phyloP scores from a whole-genome alignment of 768 basidiomycete genomes.

The Agaricus blazei region DNA sequence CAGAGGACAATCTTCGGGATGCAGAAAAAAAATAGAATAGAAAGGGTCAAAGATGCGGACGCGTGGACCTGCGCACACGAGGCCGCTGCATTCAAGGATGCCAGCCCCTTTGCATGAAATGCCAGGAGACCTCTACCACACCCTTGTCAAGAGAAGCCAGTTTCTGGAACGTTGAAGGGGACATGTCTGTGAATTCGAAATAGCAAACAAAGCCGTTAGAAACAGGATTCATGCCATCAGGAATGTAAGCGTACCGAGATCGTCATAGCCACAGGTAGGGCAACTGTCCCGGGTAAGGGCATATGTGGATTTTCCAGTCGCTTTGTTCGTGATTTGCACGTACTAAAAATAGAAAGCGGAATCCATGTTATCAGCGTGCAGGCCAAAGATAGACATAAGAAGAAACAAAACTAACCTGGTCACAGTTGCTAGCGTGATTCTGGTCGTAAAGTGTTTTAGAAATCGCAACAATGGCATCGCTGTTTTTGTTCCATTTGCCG shows the following conservation, averaged over 20 bases:
- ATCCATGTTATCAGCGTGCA: conserved; percentile 7
- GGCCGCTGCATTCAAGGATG: conserved; percentile 25
- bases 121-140: conserved; percentile 51
- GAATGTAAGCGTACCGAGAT: conserved; percentile 45
- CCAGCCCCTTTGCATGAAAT: conserved; percentile 49
- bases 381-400: conserved; percentile 5
- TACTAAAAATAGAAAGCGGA: conserved; percentile 32
- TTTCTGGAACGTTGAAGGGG: conserved; percentile 51
- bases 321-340: conserved; percentile 55
- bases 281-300: conserved; percentile 57
- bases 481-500: conserved; percentile 43
- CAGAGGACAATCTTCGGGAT: neutral
- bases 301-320: conserved; percentile 43
- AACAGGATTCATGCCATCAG: neutral
- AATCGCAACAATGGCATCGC: conserved; percentile 59
- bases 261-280: conserved; percentile 41
- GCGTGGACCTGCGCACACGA: conserved; percentile 6
- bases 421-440: conserved; percentile 51
- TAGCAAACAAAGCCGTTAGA: neutral
- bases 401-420: conserved; percentile 39
- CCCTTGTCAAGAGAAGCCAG: conserved; percentile 45
- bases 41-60: neutral
- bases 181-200: conserved; percentile 50
- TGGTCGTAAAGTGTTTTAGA: conserved; percentile 45
- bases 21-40: neutral